Conservation (phyloP, 495 filamentous ascomycete genomes). For the Penicillium verhagenii region DNA sequence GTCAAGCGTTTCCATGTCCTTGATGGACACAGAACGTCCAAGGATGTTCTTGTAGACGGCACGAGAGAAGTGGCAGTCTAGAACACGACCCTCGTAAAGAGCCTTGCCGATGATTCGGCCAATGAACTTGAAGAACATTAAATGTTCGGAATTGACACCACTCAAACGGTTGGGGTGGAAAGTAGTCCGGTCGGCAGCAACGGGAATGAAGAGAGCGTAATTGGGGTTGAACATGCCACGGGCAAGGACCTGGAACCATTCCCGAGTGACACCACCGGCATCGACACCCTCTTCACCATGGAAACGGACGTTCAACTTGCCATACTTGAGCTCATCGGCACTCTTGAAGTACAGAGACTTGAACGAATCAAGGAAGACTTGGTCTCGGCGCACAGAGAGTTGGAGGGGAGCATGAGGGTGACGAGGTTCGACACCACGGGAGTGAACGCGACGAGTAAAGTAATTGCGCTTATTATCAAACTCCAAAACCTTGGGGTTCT, state of each 20-base stretch:
- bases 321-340: conserved; percentile 95
- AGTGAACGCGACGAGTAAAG: conserved; percentile 90
- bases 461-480: conserved; percentile 99
- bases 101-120: conserved; percentile 98
- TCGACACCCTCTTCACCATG: conserved; percentile 97
- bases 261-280: conserved; percentile 93
- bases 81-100: conserved; percentile 90
- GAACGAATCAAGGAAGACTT: conserved; percentile 98
- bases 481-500: conserved; percentile 97
- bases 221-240: conserved; percentile 99
- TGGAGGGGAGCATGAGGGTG: conserved; percentile 76
- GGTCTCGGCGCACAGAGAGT: conserved; percentile 84
- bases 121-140: conserved; percentile 99
- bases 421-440: conserved; percentile 62
- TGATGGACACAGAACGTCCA: conserved; percentile 90
- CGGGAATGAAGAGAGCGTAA: conserved; percentile 93
- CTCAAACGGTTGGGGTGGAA: conserved; percentile 97
- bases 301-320: conserved; percentile 97
- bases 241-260: conserved; percentile 98
- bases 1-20: conserved; percentile 99
- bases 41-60: conserved; percentile 98
- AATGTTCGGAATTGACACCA: conserved; percentile 89
- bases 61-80: conserved; percentile 98
- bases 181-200: conserved; percentile 96
- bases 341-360: conserved; percentile 93